Base-by-base conservation (phyloP, 1,139 yeast genomes). In the Pichia sp. region DNA sequence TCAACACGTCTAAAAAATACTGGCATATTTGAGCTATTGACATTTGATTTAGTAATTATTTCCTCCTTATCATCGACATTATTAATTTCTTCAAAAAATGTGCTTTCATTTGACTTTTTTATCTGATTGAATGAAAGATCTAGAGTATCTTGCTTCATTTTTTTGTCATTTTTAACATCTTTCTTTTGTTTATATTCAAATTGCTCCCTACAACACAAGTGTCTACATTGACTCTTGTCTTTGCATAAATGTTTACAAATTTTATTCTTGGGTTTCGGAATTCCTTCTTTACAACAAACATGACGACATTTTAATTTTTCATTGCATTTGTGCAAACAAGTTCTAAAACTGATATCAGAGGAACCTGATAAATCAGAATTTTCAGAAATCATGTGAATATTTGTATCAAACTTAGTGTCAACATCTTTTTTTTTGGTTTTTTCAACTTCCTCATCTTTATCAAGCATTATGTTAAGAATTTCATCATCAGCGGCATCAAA, bases 231-330 rank as follows among this genome's bases (percentile, higher is more conserved):
- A 6, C 56, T 46, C 46, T 65, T 67, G 42, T 67, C 63, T 46
- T 67, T 71, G 48, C 76, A 71, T 1, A 55, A 35, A 51, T 73
- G 76, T 38, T 64, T 60, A 42, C 76, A 72, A 0, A 63, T 64
- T 11, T 40, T 41, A 1, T 22, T 12, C 9, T 36, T 37, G 4
- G 36, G 35, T 32, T 37, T 37, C 1, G 58, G 57, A 34, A 70
- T 56, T 1, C 76, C 76, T 37, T 68, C 71, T 35, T 67, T 64
- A 46, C 76, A 72, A 42, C 76, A 71, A 6, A 67, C 41, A 52
- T 71, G 76, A 9, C 75, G 63, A 48, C 76, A 71, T 41, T 36
- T 57, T 2, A 50, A 35, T 49, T 63, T 66, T 43, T 66, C 60
- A 44, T 64, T 69, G 49, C 77, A 73, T 3, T 55, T 43, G 49